Percentiles rank a stretch among this genome's conserved stretches.
phyloP scores from a whole-genome alignment of 805 yeast genomes.

The Candida arabinofermentans region DNA sequence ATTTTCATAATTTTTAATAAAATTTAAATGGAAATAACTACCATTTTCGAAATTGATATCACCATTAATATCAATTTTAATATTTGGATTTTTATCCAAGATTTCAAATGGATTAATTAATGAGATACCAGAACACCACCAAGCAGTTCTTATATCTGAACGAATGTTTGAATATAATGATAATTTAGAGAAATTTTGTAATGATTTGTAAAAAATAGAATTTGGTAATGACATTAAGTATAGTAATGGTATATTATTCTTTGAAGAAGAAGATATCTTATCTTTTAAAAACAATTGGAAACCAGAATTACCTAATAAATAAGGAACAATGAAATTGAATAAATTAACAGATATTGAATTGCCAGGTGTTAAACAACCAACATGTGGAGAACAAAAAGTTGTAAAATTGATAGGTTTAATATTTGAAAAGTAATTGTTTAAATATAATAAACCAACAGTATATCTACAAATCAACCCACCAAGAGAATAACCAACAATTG shows the following conservation, averaged over 20 bases:
- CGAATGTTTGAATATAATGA: conserved; percentile 70
- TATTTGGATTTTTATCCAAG: conserved; percentile 29
- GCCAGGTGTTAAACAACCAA: conserved; percentile 64
- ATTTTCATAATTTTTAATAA: conserved; percentile 51
- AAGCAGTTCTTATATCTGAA: conserved; percentile 77
- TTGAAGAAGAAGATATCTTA: conserved; percentile 9
- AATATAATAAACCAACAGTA: conserved; percentile 67
- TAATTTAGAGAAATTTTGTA: conserved; percentile 47
- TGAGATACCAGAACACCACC: conserved; percentile 78
- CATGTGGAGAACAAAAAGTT: conserved; percentile 67
- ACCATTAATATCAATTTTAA: conserved; percentile 38
- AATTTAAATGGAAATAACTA: conserved; percentile 37
- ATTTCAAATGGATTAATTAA: conserved; percentile 53
- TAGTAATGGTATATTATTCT: conserved; percentile 44
- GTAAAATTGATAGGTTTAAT: conserved; percentile 58
- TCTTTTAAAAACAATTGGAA: conserved; percentile 68
- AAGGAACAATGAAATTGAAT: conserved; percentile 63
- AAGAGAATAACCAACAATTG: conserved; percentile 81
- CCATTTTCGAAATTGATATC: conserved; percentile 38
- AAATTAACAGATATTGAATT: conserved; percentile 42
- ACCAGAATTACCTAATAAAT: conserved; percentile 67
- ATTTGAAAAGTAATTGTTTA: conserved; percentile 45
- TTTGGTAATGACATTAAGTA: conserved; percentile 60
- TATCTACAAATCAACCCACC: conserved; percentile 85
- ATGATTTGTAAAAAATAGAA: conserved; percentile 56